These are phyloP conservation scores for Adansonia digitata DNA, from an alignment of 345 rosid species.

Conservation along the genomic window DNA sequence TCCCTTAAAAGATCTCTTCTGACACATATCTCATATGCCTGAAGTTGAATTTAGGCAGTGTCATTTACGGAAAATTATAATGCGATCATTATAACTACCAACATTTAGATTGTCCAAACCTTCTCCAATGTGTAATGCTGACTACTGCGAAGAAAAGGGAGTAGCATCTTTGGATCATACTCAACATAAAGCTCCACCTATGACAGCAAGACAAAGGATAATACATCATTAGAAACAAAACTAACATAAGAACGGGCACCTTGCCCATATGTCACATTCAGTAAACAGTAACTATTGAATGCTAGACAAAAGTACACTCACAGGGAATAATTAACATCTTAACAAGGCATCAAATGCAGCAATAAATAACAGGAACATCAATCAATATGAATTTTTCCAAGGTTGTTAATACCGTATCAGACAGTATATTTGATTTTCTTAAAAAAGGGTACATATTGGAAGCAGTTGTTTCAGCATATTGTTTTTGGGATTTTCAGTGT, in stretches of 20 bases:
- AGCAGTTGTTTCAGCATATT: not conserved
- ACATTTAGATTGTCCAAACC: constrained; percentile 45
- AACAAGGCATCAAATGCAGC: not conserved
- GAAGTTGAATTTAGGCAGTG: constrained; percentile 27
- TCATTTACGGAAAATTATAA: constrained; percentile 15
- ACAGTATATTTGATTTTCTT: not conserved
- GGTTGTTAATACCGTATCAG: not conserved
- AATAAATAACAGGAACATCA: not conserved
- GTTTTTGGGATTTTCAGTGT: not conserved
- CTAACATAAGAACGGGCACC: not conserved
- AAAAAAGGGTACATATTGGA: not conserved
- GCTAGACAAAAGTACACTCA: not conserved
- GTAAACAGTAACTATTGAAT: not conserved
- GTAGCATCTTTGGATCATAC: constrained; percentile 84
- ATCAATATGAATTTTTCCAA: not conserved
- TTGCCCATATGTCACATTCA: not conserved
- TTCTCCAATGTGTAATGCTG: constrained; percentile 95
- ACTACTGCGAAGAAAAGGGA: constrained; percentile 96
- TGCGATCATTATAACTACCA: constrained; percentile 10
- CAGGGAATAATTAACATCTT: not conserved
- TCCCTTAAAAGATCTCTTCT: constrained; percentile 73
- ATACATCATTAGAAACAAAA: constrained; percentile 14
- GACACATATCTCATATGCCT: constrained; percentile 90
- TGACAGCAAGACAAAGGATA: constrained; percentile 23
- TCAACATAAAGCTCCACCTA: constrained; percentile 95